A percentile compares a stretch with the other conserved stretches of the same genome.
Conservation (phyloP, 1,284 basidiomycete genomes). For the Ustilago lituana region DNA sequence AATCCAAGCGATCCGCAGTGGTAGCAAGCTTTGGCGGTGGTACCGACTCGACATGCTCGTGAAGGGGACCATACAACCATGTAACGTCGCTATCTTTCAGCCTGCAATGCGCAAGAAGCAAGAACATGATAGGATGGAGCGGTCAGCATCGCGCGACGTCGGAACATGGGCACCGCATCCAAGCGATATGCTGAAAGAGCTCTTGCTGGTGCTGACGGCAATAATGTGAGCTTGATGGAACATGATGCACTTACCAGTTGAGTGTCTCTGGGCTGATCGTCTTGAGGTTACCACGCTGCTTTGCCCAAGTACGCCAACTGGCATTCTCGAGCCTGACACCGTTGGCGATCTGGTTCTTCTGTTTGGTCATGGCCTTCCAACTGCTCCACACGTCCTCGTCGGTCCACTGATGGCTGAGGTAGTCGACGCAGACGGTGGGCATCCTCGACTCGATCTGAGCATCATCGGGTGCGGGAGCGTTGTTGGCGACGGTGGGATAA, state of each 20-base stretch:
- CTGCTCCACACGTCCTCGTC: slow-evolving; percentile 99
- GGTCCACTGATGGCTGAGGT: slow-evolving; percentile 89
- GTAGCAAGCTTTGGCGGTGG: slow-evolving; percentile 71
- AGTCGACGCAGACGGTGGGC: slow-evolving; percentile 75
- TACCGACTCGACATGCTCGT: slow-evolving; percentile 74
- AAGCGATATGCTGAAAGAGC: too few relatives aligned
- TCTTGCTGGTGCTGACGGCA: too few relatives aligned
- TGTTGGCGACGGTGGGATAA: slow-evolving; percentile 61
- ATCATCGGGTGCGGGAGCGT: slow-evolving; percentile 64
- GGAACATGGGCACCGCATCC: too few relatives aligned
- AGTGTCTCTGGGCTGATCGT: slow-evolving; percentile 96
- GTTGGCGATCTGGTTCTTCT: slow-evolving; percentile 98
- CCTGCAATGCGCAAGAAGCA: slow-evolving; percentile 71
- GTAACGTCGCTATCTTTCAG: slow-evolving; percentile 99
- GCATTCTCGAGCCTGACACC: slow-evolving; percentile 95
- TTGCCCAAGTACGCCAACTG: slow-evolving; percentile 98
- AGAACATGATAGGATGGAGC: not conserved
- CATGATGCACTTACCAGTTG: slow-evolving; percentile 92
- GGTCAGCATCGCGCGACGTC: slow-evolving; percentile 8
- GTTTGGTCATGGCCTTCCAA: slow-evolving; percentile 97
- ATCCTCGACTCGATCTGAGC: slow-evolving; percentile 63
- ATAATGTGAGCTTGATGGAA: too few relatives aligned
- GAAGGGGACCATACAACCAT: slow-evolving; percentile 97
- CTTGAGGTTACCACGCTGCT: slow-evolving; percentile 94
- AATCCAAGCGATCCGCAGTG: slow-evolving; percentile 71